Conservation (phyloP, 1,139 yeast genomes). For the Barnettozyma hawaiiensis region DNA sequence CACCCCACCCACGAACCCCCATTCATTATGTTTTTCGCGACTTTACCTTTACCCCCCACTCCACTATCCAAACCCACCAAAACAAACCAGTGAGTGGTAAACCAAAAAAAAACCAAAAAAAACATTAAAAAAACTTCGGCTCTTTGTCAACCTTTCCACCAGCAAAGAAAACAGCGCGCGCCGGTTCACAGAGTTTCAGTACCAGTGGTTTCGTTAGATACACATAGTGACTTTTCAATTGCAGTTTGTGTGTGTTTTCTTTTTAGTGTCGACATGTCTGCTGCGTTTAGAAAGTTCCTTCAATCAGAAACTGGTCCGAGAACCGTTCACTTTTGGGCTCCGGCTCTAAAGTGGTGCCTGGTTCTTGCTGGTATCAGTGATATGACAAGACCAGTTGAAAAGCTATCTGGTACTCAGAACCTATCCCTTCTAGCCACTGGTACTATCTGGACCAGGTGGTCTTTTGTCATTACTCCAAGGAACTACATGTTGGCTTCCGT, state of each 20-base stretch:
- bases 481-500: conserved; percentile 86
- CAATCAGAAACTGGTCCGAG: conserved; percentile 90
- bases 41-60: no score
- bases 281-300: conserved; percentile 66
- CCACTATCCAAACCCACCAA: no score
- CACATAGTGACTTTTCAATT: neutral
- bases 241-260: no score
- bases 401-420: conserved; percentile 88
- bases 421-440: conserved; percentile 84
- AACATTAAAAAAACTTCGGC: no score
- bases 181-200: no score
- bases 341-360: conserved; percentile 61
- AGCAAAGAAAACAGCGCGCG: no score
- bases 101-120: no score
- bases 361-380: conserved; percentile 90
- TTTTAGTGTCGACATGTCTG: conserved; percentile 31
- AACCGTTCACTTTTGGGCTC: conserved; percentile 88
- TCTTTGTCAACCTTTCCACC: no score
- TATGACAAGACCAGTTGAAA: conserved; percentile 84
- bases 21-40: no score
- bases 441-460: conserved; percentile 97
- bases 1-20: no score
- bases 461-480: conserved; percentile 86
- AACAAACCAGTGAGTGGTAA: no score
- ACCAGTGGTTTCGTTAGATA: no score